Evolutionary conservation across 345 rosid genomes (phyloP).

Genomic region (Euphorbia pulcherrima): DNA sequence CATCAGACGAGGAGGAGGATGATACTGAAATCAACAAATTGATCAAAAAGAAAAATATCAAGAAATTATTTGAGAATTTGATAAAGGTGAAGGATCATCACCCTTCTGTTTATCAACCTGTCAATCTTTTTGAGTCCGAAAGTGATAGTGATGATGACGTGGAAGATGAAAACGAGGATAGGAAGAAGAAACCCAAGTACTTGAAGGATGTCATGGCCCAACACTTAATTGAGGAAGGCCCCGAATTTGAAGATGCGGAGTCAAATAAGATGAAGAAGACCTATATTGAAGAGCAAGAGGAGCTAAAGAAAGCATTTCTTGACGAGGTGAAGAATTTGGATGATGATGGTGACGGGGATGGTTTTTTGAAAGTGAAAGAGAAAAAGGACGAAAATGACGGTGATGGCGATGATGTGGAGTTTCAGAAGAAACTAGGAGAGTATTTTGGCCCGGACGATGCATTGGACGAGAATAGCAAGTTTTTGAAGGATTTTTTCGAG

Average conservation of each 20-base stretch:
- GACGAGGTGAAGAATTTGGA: constrained; percentile 39
- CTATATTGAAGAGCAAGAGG: constrained; percentile 60
- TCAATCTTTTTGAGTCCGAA: constrained; percentile 45
- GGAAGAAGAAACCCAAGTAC: constrained; percentile 39
- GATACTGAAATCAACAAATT: constrained; percentile 17
- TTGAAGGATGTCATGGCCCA: constrained; percentile 70
- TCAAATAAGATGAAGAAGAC: constrained; percentile 24
- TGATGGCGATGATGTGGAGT: constrained; percentile 27
- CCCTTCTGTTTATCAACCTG: constrained; percentile 42
- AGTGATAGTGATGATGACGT: constrained; percentile 7
- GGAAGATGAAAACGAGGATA: constrained; percentile 16
- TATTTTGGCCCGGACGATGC: constrained; percentile 52
- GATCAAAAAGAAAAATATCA: constrained; percentile 25
- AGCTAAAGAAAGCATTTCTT: constrained; percentile 45
- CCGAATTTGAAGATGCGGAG: constrained; percentile 44
- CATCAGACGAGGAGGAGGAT: constrained; percentile 26
- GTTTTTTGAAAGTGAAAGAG: constrained; percentile 43
- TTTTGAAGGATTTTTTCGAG: constrained; percentile 61
- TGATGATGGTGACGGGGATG: constrained; percentile 37
- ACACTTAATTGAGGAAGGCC: constrained; percentile 66
- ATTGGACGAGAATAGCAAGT: constrained; percentile 47
- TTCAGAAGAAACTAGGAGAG: constrained; percentile 49
- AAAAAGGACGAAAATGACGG: constrained; percentile 26
- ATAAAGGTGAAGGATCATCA: constrained; percentile 50
- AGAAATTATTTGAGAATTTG: constrained; percentile 42